These are phyloP conservation scores for Teratosphaeriaceae sp. DNA, from an alignment of 2,329 filamentous ascomycete species.

Conservation along the genomic window DNA sequence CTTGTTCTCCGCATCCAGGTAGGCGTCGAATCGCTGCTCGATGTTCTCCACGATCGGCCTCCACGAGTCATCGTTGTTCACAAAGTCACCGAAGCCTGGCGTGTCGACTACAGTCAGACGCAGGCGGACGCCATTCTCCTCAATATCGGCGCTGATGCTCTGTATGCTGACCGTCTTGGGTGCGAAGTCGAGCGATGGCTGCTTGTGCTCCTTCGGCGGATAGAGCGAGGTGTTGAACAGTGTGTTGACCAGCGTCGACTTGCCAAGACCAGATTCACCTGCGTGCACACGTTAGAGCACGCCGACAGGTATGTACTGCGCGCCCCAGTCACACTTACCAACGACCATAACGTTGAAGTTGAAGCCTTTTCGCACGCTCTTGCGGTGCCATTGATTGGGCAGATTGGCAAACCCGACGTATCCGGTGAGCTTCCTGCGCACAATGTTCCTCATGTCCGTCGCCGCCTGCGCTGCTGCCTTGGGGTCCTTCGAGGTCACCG, in stretches of 20 bases:
- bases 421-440: slow-evolving; percentile 94
- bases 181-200: slow-evolving; percentile 93
- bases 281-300: slow-evolving; percentile 8
- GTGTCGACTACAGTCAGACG: slow-evolving; percentile 96
- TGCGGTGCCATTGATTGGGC: slow-evolving; percentile 99
- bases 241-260: slow-evolving; percentile 98
- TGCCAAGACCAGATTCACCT: slow-evolving; percentile 99
- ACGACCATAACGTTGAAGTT: slow-evolving; percentile 99
- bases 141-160: slow-evolving; percentile 60
- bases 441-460: slow-evolving; percentile 76
- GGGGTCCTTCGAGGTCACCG: slow-evolving; percentile 58
- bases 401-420: slow-evolving; percentile 99
- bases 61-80: slow-evolving; percentile 99
- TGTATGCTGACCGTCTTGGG: slow-evolving; percentile 66
- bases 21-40: slow-evolving; percentile 96
- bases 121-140: slow-evolving; percentile 96
- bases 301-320: neutral
- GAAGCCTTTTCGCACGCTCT: slow-evolving; percentile 99
- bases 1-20: slow-evolving; percentile 99
- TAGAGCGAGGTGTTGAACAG: slow-evolving; percentile 99
- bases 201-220: slow-evolving; percentile 97
- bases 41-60: slow-evolving; percentile 99
- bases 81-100: slow-evolving; percentile 96
- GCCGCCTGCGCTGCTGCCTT: slow-evolving; percentile 48
- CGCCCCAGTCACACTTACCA: slow-evolving; percentile 57